Conservation (phyloP, 768 basidiomycete species). For the Boletus insuetus region DNA sequence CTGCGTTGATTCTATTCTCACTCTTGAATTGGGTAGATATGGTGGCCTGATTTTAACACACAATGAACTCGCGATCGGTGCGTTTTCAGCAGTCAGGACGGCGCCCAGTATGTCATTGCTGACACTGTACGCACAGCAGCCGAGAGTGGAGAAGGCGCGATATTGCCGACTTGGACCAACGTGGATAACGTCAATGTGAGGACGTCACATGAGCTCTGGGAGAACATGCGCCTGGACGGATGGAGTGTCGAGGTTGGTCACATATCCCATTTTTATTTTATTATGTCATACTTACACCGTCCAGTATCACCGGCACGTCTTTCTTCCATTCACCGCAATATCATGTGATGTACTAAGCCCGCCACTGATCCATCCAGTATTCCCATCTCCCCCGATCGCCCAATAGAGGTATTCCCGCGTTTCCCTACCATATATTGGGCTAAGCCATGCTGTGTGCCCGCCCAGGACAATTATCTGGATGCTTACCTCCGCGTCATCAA, state of each 20-base stretch:
- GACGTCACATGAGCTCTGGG: conserved; percentile 87
- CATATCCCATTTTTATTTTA: neutral
- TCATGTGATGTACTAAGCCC: conserved; percentile 10
- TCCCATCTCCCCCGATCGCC: conserved; percentile 91
- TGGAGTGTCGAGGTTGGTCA: conserved; percentile 82
- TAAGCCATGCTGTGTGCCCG: neutral
- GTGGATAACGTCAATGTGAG: conserved; percentile 82
- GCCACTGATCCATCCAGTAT: conserved; percentile 48
- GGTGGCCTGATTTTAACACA: conserved; percentile 92
- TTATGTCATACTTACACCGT: conserved; percentile 12
- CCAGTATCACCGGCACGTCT: conserved; percentile 73
- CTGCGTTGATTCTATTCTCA: conserved; percentile 3
- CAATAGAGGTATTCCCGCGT: conserved; percentile 67
- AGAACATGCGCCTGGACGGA: conserved; percentile 70
- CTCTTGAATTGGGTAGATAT: conserved; percentile 47
- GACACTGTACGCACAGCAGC: conserved; percentile 34
- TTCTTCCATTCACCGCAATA: neutral
- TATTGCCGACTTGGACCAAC: conserved; percentile 91
- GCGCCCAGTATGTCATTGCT: conserved; percentile 37
- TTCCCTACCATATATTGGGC: neutral
- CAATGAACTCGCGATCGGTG: conserved; percentile 63
- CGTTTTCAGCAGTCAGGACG: no score
- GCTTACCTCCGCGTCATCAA: conserved; percentile 84
- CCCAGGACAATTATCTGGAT: conserved; percentile 91
- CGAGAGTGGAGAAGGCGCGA: conserved; percentile 70